Conservation (phyloP, 1,284 basidiomycete genomes). For the Cystobasidium sp. region DNA sequence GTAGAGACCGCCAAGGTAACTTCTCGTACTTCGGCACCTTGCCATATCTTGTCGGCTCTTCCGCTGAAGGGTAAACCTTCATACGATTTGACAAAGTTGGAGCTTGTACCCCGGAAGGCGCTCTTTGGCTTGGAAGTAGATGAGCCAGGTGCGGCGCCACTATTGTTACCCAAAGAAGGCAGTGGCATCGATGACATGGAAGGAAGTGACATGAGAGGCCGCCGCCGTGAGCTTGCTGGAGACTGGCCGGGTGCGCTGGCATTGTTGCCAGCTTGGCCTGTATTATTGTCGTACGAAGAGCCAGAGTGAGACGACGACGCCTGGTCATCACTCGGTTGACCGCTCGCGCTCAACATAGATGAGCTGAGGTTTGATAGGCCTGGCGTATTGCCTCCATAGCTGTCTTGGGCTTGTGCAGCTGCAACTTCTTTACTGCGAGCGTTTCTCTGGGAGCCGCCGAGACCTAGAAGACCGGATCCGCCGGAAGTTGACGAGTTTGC, state of each 20-base stretch:
- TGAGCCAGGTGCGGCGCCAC: constrained; percentile 3
- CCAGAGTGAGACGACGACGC: constrained; percentile 33
- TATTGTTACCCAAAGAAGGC: constrained; percentile 1
- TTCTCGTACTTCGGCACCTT: constrained; percentile 64
- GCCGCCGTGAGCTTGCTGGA: constrained; percentile 12
- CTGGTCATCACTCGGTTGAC: constrained; percentile 9
- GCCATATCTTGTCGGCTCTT: constrained; percentile 45
- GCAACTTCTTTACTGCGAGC: constrained; percentile 27
- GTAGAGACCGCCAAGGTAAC: constrained; percentile 46
- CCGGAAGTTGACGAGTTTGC: constrained; percentile 7
- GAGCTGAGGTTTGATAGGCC: not conserved
- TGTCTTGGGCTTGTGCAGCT: not conserved
- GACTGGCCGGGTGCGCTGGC: constrained; percentile 3
- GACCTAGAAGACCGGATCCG: constrained; percentile 31
- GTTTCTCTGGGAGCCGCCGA: constrained; percentile 31
- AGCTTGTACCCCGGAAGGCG: constrained; percentile 49
- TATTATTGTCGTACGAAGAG: constrained; percentile 18
- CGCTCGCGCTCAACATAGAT: constrained; percentile 4
- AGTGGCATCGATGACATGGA: constrained; percentile 30
- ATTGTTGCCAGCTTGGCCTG: constrained; percentile 4
- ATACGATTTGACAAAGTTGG: constrained; percentile 47
- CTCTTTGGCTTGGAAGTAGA: constrained; percentile 45
- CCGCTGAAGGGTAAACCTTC: constrained; percentile 47
- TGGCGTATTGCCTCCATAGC: not conserved
- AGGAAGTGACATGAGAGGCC: constrained; percentile 36